Base-by-base conservation (phyloP, 306 rosid species). In the Benincasa hispida region DNA sequence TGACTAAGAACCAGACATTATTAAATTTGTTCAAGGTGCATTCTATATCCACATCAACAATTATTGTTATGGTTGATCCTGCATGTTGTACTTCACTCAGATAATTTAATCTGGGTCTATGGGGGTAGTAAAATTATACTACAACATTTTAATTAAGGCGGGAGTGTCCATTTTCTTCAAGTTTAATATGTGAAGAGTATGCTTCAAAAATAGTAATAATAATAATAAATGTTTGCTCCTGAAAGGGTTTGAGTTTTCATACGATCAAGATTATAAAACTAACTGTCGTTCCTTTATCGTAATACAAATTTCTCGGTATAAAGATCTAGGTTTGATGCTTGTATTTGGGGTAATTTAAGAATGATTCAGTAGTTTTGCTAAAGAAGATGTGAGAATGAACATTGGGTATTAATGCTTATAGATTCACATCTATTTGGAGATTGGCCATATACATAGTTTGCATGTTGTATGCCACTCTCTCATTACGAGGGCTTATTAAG, bases 1-100 rank as follows among this genome's bases (percentile, higher is more conserved):
- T 94, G 80, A 94, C 99, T 41, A 94, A 94, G 96, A 94, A 86
- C 89, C 99, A 94, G 88, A 94, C 99, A 67, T 80, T 94, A 27
- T 86, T 79, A 80, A 92, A 92, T 84, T 85, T 94, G 87, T 87
- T 92, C 82, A 94, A 92, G 99, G 99, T 92, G 82, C 80, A 68
- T 81, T 81, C 53, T 80, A 76, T 70, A 30, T 72, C 62, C 66
- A 77, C 19, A 6, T 57, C 24, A 6, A 24, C 53, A 39, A 39
- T 32, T 51, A 15, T 51, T 78, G 24, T 75, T n/a, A 25, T 5
- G 13, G 28, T 41, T 70, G 59, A 6, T 22, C 28, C 18, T 48
- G 28, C 35, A 63, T 48, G 48, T 5, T 35, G 45, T 66, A 37
- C 50, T 66, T 66, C 41, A 37, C 37, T 65, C 4, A 19, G 73